phyloP scores from a whole-genome alignment of 1,284 basidiomycete genomes.

The Trametes polyzona region DNA sequence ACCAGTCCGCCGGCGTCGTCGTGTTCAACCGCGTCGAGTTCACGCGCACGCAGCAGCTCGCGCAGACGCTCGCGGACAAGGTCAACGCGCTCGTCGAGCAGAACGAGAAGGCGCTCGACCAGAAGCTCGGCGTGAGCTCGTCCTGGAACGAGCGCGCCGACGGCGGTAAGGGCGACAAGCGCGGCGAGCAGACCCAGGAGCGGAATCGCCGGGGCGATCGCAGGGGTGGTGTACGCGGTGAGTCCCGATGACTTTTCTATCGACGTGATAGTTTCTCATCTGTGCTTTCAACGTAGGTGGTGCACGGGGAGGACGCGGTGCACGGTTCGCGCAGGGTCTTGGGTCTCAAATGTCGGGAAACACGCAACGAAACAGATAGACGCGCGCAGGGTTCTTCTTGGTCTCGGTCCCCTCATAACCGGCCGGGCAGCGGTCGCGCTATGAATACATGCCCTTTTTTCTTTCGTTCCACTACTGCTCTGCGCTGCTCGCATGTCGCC shows the following conservation, averaged over 20 bases:
- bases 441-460: conserved; percentile 21
- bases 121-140: conserved; percentile 75
- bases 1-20: conserved; percentile 85
- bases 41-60: conserved; percentile 87
- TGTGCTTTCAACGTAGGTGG: conserved; percentile 51
- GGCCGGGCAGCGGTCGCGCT: conserved; percentile 10
- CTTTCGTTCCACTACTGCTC: conserved; percentile 20
- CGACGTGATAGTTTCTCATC: background rate
- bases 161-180: conserved; percentile 75
- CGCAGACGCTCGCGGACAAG: conserved; percentile 88
- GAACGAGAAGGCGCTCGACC: conserved; percentile 94
- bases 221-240: conserved; percentile 60
- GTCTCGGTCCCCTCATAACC: conserved; percentile 5
- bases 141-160: conserved; percentile 75
- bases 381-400: conserved; percentile 6
- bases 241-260: conserved; percentile 20
- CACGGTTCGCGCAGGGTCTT: conserved; percentile 78
- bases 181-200: conserved; percentile 76
- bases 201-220: conserved; percentile 72
- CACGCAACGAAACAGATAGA: conserved; percentile 35
- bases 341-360: conserved; percentile 72
- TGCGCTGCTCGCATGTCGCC: conserved; percentile 19
- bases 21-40: conserved; percentile 92
- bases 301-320: conserved; percentile 67
- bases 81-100: conserved; percentile 89